Evolutionary conservation across 495 filamentous ascomycete species (phyloP), one percentile per base, ranked within the genome.

Genomic region (Acidiella bohemica): DNA sequence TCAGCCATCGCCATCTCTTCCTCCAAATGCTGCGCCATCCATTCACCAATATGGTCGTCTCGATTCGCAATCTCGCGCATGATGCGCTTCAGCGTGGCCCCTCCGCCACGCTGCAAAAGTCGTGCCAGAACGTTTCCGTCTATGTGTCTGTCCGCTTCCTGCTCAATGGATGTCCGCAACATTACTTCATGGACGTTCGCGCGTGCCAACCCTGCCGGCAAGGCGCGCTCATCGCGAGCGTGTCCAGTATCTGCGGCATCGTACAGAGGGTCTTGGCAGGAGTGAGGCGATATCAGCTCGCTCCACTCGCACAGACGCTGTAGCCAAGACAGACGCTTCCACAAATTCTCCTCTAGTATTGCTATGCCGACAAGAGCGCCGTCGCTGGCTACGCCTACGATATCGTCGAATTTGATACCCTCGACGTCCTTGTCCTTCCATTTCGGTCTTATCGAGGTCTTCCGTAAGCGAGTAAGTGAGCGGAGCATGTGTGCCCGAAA

Each of bases 341-440:
- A 46, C 5, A 54, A 46, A 0, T 33, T 17, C 11, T 43, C 26
- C 7, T 47, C 39, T n/a, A 63, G 50, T 14, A 61, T 33, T n/a
- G 36, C 42, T 46, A 63, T 44, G 19, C 33, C 34, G 30, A 56
- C 47, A 16, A 63, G 13, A 1, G 55, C 46, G 38, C 60, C 60
- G 42, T 63, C 60, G 12, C 50, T 23, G 5, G 55, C 51, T 9
- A 40, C 41, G 28, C 57, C 60, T 18, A 63, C 31, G 38, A 61
- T 55, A 25, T 59, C 44, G 43, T 56, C 52, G 20, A 39, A 34
- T 5, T 55, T 20, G 23, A 61, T 42, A 16, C 57, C 56, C 1
- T 39, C 25, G 1, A 53, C 28, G 11, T 31, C 21, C 14, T 21
- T 2, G 3, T 32, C 16, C 24, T 53, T 50, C 59, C 59, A 62